Conservation (phyloP, 495 filamentous ascomycete species). For the Penicillium pulvis region DNA sequence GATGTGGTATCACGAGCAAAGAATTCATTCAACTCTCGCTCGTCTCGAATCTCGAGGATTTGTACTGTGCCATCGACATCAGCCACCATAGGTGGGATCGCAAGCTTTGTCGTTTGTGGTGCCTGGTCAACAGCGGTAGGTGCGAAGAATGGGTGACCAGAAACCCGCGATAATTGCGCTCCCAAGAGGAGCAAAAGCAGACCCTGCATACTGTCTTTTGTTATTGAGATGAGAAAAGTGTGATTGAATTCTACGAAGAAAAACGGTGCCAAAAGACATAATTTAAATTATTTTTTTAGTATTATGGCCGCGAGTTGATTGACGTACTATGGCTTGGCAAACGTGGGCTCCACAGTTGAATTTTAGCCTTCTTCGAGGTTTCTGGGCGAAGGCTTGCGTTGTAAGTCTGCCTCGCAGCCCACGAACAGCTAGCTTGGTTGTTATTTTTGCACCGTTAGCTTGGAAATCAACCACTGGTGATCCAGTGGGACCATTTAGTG, state of each 20-base stretch:
- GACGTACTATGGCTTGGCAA: neutral
- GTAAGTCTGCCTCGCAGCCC: neutral
- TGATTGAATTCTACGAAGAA: neutral
- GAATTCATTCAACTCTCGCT: conserved; percentile 3
- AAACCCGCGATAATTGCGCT: neutral
- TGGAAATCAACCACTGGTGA: conserved; percentile 4
- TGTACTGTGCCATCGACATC: neutral
- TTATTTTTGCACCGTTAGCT: conserved; percentile 12
- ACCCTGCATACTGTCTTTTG: conserved; percentile 1
- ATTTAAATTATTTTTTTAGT: conserved; percentile 2
- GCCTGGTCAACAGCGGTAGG: neutral
- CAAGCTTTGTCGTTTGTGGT: neutral
- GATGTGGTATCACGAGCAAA: conserved; percentile 20
- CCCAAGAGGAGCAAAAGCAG: conserved; percentile 9
- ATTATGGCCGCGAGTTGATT: neutral
- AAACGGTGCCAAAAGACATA: neutral
- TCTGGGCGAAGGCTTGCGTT: conserved; percentile 2
- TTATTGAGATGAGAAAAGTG: neutral
- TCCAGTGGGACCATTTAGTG: conserved; percentile 1
- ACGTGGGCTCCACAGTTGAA: neutral
- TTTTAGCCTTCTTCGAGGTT: neutral
- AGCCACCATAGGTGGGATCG: neutral
- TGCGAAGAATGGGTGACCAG: conserved; percentile 7
- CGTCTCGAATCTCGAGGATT: conserved; percentile 3
- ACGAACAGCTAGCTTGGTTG: neutral